These are phyloP conservation scores for Exophiala sp. DNA, from an alignment of 2,329 filamentous ascomycete genomes.

Conservation along the genomic window DNA sequence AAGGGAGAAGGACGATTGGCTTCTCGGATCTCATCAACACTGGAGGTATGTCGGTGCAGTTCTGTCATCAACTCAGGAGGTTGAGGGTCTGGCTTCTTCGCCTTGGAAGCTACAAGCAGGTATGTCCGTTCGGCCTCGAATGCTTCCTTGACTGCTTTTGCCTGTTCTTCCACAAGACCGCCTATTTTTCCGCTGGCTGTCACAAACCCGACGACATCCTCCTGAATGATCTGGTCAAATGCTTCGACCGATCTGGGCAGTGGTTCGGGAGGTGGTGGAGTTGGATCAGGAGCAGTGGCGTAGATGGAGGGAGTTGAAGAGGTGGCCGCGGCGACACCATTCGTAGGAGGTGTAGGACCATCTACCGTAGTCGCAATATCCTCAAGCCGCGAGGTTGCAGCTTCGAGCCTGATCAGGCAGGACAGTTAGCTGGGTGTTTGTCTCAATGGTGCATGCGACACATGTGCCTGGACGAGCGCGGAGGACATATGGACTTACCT, in stretches of 20 bases:
- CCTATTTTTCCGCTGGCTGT: constrained; percentile 74
- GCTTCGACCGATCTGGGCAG: constrained; percentile 78
- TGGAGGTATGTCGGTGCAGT: constrained; percentile 76
- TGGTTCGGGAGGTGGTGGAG: constrained; percentile 51
- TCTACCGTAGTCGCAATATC: constrained; percentile 79
- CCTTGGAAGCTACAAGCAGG: constrained; percentile 80
- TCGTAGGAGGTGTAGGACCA: constrained; percentile 40
- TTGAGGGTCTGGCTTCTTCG: constrained; percentile 82
- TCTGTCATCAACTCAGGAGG: constrained; percentile 76
- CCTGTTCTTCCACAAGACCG: constrained; percentile 73
- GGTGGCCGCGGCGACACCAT: constrained; percentile 39
- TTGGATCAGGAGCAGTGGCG: constrained; percentile 34
- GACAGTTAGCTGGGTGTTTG: constrained; percentile 15
- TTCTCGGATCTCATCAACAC: constrained; percentile 77
- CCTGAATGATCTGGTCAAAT: constrained; percentile 75
- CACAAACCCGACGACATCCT: constrained; percentile 73
- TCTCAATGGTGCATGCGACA: constrained; percentile 30
- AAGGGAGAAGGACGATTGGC: constrained; percentile 70
- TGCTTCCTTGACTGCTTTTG: constrained; percentile 57
- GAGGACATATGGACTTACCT: constrained; percentile 59
- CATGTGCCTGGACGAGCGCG: constrained; percentile 44
- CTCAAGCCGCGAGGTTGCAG: constrained; percentile 90
- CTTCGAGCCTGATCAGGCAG: constrained; percentile 70
- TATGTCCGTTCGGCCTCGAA: constrained; percentile 86
- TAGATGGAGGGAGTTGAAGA: constrained; percentile 32